Percentiles rank a stretch among this genome's conserved stretches.
Evolutionary conservation across 2,329 filamentous ascomycete species (phyloP).

Genomic region (Neophaeococcomyces mojaviensis): DNA sequence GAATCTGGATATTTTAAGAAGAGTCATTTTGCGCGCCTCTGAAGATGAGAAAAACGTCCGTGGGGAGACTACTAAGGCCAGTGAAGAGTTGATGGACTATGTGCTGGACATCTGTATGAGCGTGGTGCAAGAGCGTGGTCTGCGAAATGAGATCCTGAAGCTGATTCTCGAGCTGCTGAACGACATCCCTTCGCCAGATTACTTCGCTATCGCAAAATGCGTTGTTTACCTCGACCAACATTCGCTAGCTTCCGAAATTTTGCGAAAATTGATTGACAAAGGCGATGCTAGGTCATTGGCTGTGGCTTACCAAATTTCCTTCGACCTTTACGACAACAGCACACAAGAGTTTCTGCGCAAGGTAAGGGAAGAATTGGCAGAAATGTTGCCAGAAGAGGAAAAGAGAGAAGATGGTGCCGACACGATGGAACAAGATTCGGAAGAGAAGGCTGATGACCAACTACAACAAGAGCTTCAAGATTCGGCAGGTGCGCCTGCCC

Average conservation of each 20-base stretch:
- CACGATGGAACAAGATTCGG: slow-evolving; percentile 37
- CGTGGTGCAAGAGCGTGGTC: slow-evolving; percentile 83
- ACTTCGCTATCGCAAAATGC: slow-evolving; percentile 96
- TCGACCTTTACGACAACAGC: slow-evolving; percentile 96
- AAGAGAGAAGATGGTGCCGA: slow-evolving; percentile 43
- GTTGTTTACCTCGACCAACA: slow-evolving; percentile 93
- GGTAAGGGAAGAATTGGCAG: slow-evolving; percentile 72
- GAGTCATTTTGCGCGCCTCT: slow-evolving; percentile 81
- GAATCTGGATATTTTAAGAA: slow-evolving; percentile 77
- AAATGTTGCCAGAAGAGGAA: slow-evolving; percentile 39
- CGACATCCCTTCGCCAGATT: slow-evolving; percentile 86
- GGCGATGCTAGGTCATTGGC: slow-evolving; percentile 71
- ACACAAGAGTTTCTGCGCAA: slow-evolving; percentile 94
- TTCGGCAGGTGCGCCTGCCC: slow-evolving; percentile 38
- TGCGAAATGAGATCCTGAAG: slow-evolving; percentile 76
- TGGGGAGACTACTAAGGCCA: slow-evolving; percentile 49
- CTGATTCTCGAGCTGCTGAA: slow-evolving; percentile 93
- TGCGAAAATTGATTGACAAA: slow-evolving; percentile 71
- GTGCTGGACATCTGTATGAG: slow-evolving; percentile 95
- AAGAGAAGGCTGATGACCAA: slow-evolving; percentile 42
- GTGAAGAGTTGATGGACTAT: slow-evolving; percentile 95
- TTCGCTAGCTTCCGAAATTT: slow-evolving; percentile 78
- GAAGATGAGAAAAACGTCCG: slow-evolving; percentile 70
- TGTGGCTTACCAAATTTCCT: slow-evolving; percentile 93
- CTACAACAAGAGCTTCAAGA: slow-evolving; percentile 49